phyloP scores from a whole-genome alignment of 1,139 yeast species.

The Sugiyamaella pinicola region DNA sequence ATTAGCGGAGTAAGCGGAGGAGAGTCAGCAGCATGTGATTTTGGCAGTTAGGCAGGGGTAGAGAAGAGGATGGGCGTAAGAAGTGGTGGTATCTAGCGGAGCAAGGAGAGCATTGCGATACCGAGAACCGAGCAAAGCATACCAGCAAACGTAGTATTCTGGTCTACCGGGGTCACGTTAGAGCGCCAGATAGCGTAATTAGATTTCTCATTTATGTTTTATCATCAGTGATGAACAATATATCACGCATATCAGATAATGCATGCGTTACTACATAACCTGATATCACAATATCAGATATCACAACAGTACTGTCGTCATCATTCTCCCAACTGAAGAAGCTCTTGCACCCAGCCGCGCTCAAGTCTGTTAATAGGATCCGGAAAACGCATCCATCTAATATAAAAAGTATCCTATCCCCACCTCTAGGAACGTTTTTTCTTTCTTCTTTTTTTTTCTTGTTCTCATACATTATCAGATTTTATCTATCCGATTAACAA shows the following conservation, averaged over 20 bases:
- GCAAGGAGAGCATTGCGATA: no score
- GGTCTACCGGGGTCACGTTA: no score
- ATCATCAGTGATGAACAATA: no score
- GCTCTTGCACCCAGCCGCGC: slow-evolving; percentile 5
- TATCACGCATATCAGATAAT: background rate
- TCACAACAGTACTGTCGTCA: background rate
- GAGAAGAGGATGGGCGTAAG: no score
- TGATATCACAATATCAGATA: background rate
- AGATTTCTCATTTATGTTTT: no score
- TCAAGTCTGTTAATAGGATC: background rate
- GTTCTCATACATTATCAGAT: slow-evolving; percentile 26
- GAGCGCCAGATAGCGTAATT: no score
- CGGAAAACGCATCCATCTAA: slow-evolving; percentile 12
- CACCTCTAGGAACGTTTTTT: slow-evolving; percentile 13
- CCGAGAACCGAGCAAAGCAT: no score
- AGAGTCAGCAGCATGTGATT: background rate
- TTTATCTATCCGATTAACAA: slow-evolving; percentile 9
- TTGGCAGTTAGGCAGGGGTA: no score
- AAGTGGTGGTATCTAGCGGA: no score
- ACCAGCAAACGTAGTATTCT: no score
- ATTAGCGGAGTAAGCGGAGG: background rate
- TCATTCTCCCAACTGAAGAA: no score
- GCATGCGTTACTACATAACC: background rate
- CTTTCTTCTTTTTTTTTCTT: slow-evolving; percentile 29
- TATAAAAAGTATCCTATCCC: slow-evolving; percentile 16